A percentile compares a stretch with the other conserved stretches of the same genome.
phyloP scores from a whole-genome alignment of 2,329 filamentous ascomycete genomes.

The Pestalotiopsis sp. region DNA sequence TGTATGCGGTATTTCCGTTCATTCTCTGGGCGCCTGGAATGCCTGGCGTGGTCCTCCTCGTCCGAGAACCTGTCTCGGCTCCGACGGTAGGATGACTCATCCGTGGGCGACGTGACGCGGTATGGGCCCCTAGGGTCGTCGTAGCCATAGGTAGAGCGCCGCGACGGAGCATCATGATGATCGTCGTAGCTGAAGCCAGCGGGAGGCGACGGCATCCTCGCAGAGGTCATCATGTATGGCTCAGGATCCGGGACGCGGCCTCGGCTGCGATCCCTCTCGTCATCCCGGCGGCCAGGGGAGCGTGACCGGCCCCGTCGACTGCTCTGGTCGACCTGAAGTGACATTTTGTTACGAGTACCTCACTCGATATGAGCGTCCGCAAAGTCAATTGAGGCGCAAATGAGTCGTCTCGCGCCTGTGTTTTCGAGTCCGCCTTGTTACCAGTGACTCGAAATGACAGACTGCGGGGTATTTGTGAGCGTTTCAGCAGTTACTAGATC shows the following conservation, averaged over 20 bases:
- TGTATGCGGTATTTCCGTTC: slow-evolving; percentile 18
- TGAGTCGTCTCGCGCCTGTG: no score
- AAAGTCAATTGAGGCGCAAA: neutral
- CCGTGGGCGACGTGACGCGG: slow-evolving; percentile 29
- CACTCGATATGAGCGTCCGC: neutral
- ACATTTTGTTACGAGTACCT: slow-evolving; percentile 41
- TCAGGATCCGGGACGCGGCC: slow-evolving; percentile 30
- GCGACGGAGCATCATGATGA: slow-evolving; percentile 27
- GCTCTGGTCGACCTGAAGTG: slow-evolving; percentile 50
- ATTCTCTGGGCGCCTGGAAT: slow-evolving; percentile 17
- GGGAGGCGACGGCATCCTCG: slow-evolving; percentile 41
- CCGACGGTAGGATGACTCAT: slow-evolving; percentile 27
- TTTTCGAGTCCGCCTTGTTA: neutral
- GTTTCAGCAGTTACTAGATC: neutral
- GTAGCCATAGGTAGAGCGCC: slow-evolving; percentile 35
- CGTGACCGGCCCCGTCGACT: slow-evolving; percentile 49
- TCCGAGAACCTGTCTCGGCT: slow-evolving; percentile 18
- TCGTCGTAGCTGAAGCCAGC: slow-evolving; percentile 44
- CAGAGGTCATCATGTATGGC: slow-evolving; percentile 41
- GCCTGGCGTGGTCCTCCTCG: slow-evolving; percentile 15
- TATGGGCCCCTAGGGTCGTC: slow-evolving; percentile 40
- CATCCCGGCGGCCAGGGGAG: slow-evolving; percentile 44
- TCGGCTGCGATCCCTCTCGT: slow-evolving; percentile 38
- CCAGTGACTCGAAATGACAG: neutral
- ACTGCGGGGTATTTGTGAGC: slow-evolving; percentile 4